phyloP scores from a whole-genome alignment of 805 yeast genomes.

The Saccharomycopsis guyanensis region DNA sequence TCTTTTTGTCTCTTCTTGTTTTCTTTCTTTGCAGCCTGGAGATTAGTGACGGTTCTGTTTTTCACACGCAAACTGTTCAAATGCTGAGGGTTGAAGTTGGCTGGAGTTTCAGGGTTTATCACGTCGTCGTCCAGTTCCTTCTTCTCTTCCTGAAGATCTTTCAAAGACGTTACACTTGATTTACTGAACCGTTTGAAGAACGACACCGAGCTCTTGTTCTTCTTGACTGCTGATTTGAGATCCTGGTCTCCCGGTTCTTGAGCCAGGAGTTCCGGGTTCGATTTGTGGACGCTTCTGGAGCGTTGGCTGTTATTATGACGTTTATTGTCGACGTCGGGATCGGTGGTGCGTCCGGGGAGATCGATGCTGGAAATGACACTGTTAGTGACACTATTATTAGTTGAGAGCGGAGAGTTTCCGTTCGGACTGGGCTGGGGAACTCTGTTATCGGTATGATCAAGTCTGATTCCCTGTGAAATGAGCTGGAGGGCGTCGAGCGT shows the following conservation, averaged over 20 bases:
- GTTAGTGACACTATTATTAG: conserved; percentile 1
- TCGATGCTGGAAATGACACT: too few relatives aligned
- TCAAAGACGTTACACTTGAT: background rate
- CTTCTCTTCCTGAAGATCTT: background rate
- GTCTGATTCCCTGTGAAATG: conserved; percentile 13
- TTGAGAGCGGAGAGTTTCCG: conserved; percentile 5
- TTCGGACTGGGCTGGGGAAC: conserved; percentile 15
- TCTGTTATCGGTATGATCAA: conserved; percentile 14
- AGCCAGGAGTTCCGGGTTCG: conserved; percentile 2
- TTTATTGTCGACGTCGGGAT: too few relatives aligned
- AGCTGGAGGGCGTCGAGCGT: conserved; percentile 19
- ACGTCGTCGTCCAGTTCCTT: too few relatives aligned
- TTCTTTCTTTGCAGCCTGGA: background rate
- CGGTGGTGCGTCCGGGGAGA: too few relatives aligned
- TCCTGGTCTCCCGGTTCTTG: background rate
- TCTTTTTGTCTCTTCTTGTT: background rate
- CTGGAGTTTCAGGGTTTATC: too few relatives aligned
- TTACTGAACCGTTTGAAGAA: conserved; percentile 17
- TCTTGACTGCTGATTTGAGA: background rate
- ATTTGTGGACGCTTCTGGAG: background rate
- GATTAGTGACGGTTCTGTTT: conserved; percentile 11
- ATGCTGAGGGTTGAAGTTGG: conserved; percentile 7
- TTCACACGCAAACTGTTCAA: conserved; percentile 15
- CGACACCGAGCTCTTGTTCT: conserved; percentile 1
- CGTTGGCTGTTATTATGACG: background rate